Base-by-base conservation (phyloP, 139 green algal genomes). In the Ettlia oleoabundans region DNA sequence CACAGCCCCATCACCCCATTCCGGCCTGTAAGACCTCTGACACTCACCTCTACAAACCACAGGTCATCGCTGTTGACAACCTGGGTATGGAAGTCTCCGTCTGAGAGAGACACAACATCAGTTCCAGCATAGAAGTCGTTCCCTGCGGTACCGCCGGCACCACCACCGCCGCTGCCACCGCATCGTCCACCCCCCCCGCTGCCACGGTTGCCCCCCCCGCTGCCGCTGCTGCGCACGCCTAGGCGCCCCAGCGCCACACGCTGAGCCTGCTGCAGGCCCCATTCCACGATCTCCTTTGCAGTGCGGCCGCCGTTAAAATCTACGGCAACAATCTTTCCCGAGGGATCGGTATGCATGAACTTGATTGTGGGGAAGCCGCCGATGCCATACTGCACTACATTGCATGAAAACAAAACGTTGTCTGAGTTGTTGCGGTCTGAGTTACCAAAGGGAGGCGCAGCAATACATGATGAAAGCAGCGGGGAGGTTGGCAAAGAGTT, bases 331-430 rank as follows among this genome's bases (percentile, higher is more conserved):
- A 96, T 78, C 43, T 88, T 87, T 43, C 87, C 89, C 1, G 81
- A 75, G 32, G 87, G 67, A 24, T 90, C 77, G 18, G 38, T 35
- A 70, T 92, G 89, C 32, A 95, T 42, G 24, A 95, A 86, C 74
- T 96, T 96, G 87, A 95, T 95, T 35, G 92, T 95, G n/a, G 92
- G 92, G 76, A 96, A 92, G 64, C 94, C 93, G 62, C 92, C 78
- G 30, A 98, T 71, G 53, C 84, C 86, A 76, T 94, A 96, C 76
- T 93, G 58, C 41, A 63, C 5, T n/a, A 65, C 15, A n/a, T 32
- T 65, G 55, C n/a, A n/a, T n/a, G n/a, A n/a, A n/a, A n/a, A n/a
- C n/a, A n/a, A n/a, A n/a, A n/a, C n/a, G n/a, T n/a, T n/a, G n/a
- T n/a, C n/a, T n/a, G n/a, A n/a, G n/a, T n/a, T n/a, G n/a, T n/a